These are phyloP conservation scores for Diutina neorugosa DNA, from an alignment of 1,139 yeast genomes.

Conservation along the genomic window DNA sequence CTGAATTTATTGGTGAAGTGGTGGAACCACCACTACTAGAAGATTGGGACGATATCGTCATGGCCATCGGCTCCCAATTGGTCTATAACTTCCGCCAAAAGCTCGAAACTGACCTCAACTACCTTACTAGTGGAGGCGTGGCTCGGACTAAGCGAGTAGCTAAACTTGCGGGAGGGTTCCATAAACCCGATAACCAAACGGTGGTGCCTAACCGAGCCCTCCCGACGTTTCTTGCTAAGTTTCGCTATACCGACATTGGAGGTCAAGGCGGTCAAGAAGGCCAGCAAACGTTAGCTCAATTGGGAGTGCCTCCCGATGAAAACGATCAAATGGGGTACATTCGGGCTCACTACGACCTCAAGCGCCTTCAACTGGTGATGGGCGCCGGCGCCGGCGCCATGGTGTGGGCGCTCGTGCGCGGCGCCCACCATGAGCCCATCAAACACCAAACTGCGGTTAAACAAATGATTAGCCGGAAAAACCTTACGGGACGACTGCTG, in stretches of 20 bases:
- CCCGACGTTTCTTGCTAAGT: constrained; percentile 40
- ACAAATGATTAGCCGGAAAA: constrained; percentile 83
- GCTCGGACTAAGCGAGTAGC: constrained; percentile 69
- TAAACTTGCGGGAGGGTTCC: constrained; percentile 78
- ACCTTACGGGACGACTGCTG: constrained; percentile 45
- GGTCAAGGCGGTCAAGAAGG: constrained; percentile 91
- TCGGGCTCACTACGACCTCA: constrained; percentile 29
- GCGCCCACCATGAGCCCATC: constrained; percentile 42
- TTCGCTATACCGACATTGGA: constrained; percentile 66
- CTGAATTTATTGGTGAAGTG: not conserved
- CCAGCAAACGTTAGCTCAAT: constrained; percentile 34
- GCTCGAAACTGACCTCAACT: constrained; percentile 47
- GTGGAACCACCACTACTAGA: not conserved
- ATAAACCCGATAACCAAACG: constrained; percentile 83
- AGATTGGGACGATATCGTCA: constrained; percentile 83
- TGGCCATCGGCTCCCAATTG: constrained; percentile 52
- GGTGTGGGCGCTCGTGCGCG: constrained; percentile 53
- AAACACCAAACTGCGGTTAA: constrained; percentile 52
- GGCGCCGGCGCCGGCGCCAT: constrained; percentile 35
- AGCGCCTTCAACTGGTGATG: constrained; percentile 21
- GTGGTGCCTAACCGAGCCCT: constrained; percentile 42
- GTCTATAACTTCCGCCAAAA: constrained; percentile 40
- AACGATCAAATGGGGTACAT: constrained; percentile 32
- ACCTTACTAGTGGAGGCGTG: constrained; percentile 86
- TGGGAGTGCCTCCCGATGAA: constrained; percentile 31